These are phyloP conservation scores for Pseudogymnoascus sp. DNA, from an alignment of 2,329 filamentous ascomycete genomes.

Conservation along the genomic window DNA sequence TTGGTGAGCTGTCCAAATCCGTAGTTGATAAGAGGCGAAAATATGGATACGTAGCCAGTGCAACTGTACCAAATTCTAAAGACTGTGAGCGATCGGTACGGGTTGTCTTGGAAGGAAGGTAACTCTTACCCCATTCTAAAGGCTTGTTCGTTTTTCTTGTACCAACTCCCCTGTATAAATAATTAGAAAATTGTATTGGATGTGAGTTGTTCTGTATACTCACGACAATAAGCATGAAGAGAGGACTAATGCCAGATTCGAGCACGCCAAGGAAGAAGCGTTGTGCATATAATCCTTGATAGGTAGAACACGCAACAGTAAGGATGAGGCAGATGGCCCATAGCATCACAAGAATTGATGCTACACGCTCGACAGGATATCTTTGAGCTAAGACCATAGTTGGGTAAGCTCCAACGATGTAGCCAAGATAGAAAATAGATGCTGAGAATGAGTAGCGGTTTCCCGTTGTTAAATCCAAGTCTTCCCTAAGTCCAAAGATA, in stretches of 20 bases:
- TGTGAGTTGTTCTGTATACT: slow-evolving; percentile 12
- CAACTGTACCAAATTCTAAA: slow-evolving; percentile 3
- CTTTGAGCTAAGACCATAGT: slow-evolving; percentile 32
- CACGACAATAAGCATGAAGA: slow-evolving; percentile 46
- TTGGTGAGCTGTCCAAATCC: slow-evolving; percentile 38
- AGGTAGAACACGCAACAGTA: slow-evolving; percentile 32
- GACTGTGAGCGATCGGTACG: not conserved
- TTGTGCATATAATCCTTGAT: slow-evolving; percentile 34
- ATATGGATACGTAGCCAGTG: slow-evolving; percentile 33
- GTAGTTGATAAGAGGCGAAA: slow-evolving; percentile 41
- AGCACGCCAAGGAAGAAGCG: slow-evolving; percentile 49
- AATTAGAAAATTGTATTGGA: not conserved
- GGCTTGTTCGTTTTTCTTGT: slow-evolving; percentile 35
- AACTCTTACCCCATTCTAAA: slow-evolving; percentile 45
- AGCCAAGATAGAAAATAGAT: slow-evolving; percentile 42
- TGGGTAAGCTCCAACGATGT: slow-evolving; percentile 40
- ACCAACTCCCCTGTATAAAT: slow-evolving; percentile 26
- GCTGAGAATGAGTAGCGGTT: slow-evolving; percentile 37
- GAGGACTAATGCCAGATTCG: slow-evolving; percentile 47
- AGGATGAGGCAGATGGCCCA: slow-evolving; percentile 34
- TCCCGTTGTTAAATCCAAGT: slow-evolving; percentile 34
- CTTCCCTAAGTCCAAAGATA: slow-evolving; percentile 34
- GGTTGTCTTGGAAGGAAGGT: slow-evolving; percentile 41
- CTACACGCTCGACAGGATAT: slow-evolving; percentile 39
- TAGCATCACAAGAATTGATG: slow-evolving; percentile 24